Base-by-base conservation (phyloP, 2,329 filamentous ascomycete species). In the Pyrenochaeta sp. region DNA sequence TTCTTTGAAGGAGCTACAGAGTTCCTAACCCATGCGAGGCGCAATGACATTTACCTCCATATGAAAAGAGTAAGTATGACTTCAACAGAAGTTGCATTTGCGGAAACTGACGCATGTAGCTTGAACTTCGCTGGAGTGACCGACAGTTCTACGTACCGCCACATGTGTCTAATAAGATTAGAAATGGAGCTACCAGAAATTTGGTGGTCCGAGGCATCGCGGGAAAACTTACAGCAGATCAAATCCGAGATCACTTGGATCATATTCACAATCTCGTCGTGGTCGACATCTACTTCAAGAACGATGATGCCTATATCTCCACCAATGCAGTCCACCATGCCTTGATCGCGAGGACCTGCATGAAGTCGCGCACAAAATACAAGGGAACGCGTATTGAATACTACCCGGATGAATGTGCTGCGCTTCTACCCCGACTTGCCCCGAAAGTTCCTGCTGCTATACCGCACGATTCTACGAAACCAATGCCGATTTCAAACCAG, bases 201-300 rank as follows among this genome's bases (percentile, higher is more conserved):
- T 73, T 96, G 32, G 77, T 93, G 17, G 83, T 96, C 36, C 83
- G 84, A 51, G 82, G 83, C 9, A 85, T 84, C 15, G 57, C 63
- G 80, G 62, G 77, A 77, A 47, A 82, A 78, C 47, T 90, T 61
- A 91, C 87, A 0, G 87, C 87, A 60, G 77, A 84, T 7, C 75
- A 77, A 14, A 86, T 96, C 58, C 86, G 89, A 10, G 82, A 87
- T 4, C 90, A 96, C 64, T 81, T 95, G 32, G 88, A 92, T 20
- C 91, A 96, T 70, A 94, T 96, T 55, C 87, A 94, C 77, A 90
- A 91, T 57, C 81, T 96, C 1, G 79, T 88, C 18, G 83, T 96
- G 10, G 81, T 95, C 65, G 83, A 83, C 37, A 77, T 95, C 39
- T 58, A 60, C 45, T 88, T 90, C 71, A 74, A 76, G 2, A 78